phyloP scores from a whole-genome alignment of 371 early-diverging fungal species.

The Entomophthora muscae region DNA sequence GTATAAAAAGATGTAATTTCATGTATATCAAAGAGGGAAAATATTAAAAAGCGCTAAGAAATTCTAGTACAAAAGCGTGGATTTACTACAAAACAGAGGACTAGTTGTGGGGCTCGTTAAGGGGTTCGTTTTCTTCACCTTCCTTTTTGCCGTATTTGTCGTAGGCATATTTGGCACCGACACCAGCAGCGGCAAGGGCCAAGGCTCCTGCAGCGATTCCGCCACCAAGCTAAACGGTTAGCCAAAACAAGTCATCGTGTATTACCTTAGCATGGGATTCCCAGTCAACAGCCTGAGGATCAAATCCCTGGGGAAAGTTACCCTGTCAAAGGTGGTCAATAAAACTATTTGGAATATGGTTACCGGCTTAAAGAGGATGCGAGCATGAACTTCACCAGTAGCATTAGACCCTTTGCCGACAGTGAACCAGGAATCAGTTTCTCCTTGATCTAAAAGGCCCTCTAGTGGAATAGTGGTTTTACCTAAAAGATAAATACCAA shows the following conservation, averaged over 20 bases:
- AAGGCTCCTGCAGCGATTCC: not conserved
- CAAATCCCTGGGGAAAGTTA: slow-evolving; percentile 7
- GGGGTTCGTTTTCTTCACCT: not conserved
- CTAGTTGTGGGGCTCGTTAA: not conserved
- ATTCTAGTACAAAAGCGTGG: no score
- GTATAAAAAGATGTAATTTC: no score
- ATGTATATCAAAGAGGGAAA: no score
- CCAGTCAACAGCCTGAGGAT: not conserved
- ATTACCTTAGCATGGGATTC: slow-evolving; percentile 2
- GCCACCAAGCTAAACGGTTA: slow-evolving; percentile 2
- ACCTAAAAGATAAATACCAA: not conserved
- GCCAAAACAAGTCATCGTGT: not conserved
- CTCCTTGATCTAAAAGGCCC: not conserved
- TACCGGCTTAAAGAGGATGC: slow-evolving; percentile 1
- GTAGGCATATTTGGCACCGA: slow-evolving; percentile 4
- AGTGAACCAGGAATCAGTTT: slow-evolving; percentile 2
- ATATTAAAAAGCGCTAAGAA: no score
- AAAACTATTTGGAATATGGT: not conserved
- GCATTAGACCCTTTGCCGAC: slow-evolving; percentile 4
- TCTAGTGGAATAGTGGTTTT: slow-evolving; percentile 7
- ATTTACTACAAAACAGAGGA: no score
- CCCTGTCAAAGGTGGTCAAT: not conserved
- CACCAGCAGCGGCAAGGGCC: slow-evolving; percentile 3
- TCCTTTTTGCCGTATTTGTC: slow-evolving; percentile 5
- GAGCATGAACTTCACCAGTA: slow-evolving; percentile 6